Evolutionary conservation across 2,329 filamentous ascomycete species (phyloP).

Genomic region (Penicillium occitanis): DNA sequence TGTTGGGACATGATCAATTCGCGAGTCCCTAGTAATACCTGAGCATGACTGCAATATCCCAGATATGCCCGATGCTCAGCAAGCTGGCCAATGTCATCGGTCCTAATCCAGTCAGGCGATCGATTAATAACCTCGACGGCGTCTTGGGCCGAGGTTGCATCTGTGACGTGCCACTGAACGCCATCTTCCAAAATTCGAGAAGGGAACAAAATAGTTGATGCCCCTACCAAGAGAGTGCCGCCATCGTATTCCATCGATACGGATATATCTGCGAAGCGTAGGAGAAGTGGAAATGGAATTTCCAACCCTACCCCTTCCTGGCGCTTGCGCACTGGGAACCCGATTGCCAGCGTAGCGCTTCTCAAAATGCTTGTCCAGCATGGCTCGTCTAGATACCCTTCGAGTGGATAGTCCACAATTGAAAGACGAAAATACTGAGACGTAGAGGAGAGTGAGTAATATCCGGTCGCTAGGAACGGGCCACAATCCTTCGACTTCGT

Average conservation of each 20-base stretch:
- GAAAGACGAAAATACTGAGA: neutral
- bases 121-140: neutral
- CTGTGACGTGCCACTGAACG: conserved; percentile 7
- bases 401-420: neutral
- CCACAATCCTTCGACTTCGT: neutral
- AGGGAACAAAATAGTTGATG: neutral
- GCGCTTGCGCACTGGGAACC: neutral
- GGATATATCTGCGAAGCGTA: conserved; percentile 13
- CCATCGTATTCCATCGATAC: conserved; percentile 7
- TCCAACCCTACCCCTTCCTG: conserved; percentile 5
- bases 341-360: neutral
- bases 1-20: neutral
- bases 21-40: neutral
- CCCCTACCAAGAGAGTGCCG: neutral
- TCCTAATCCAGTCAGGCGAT: neutral
- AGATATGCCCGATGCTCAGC: neutral
- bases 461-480: neutral
- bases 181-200: neutral
- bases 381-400: neutral
- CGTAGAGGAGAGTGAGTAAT: neutral
- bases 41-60: conserved; percentile 3
- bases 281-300: conserved; percentile 11
- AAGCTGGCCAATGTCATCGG: neutral
- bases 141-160: neutral
- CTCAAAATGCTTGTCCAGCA: conserved; percentile 2